Evolutionary conservation across 257 asterid genomes (phyloP).

Genomic region (Rauvolfia tetraphylla): DNA sequence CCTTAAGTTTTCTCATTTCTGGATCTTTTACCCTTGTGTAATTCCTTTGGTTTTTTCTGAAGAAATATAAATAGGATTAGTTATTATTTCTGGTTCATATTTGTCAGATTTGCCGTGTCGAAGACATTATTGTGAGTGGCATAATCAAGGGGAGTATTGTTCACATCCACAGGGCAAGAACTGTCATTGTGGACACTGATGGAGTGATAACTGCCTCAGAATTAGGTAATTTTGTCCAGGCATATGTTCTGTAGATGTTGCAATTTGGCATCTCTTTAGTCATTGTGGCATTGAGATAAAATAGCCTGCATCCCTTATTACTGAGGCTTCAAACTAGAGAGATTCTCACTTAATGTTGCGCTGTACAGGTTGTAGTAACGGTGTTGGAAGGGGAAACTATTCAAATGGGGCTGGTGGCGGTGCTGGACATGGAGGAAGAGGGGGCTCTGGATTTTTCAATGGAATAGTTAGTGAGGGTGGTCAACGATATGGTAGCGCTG

Average conservation of each 20-base stretch:
- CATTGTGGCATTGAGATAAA: conserved; percentile 12
- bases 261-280: conserved; percentile 16
- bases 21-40: background rate
- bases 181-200: conserved; percentile 63
- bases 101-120: conserved; percentile 88
- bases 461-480: conserved; percentile 84
- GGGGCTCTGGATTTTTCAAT: conserved; percentile 78
- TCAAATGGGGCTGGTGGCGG: conserved; percentile 93
- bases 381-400: conserved; percentile 91
- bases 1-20: background rate
- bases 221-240: conserved; percentile 47
- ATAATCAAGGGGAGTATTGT: conserved; percentile 79
- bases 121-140: conserved; percentile 82
- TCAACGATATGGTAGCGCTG: conserved; percentile 73
- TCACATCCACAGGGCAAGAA: conserved; percentile 93
- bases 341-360: conserved; percentile 24
- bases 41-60: background rate
- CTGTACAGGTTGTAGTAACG: conserved; percentile 77
- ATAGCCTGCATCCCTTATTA: conserved; percentile 6
- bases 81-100: conserved; percentile 21
- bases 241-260: conserved; percentile 14
- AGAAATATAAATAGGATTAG: conserved; percentile 8
- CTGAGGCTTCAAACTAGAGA: conserved; percentile 4
- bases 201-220: conserved; percentile 90
- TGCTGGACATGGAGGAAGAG: conserved; percentile 98